phyloP scores from a whole-genome alignment of 441 rosid genomes.

The Eutrema salsugineum region DNA sequence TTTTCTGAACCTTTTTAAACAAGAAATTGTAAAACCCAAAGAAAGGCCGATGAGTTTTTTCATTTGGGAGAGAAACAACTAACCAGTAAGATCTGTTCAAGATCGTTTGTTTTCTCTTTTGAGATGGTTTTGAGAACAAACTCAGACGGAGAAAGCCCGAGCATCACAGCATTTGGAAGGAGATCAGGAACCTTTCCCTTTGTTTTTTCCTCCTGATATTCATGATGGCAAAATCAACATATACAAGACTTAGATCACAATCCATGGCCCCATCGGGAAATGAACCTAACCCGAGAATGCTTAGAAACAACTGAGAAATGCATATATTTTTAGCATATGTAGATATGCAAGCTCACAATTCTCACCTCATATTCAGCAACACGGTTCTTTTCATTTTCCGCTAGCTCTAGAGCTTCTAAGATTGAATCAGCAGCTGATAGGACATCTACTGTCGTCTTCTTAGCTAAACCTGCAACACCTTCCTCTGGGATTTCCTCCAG shows the following conservation, averaged over 20 bases:
- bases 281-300: neutral
- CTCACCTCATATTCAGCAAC: slow-evolving; percentile 69
- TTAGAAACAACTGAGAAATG: neutral
- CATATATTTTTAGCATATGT: neutral
- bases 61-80: neutral
- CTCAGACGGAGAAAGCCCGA: slow-evolving; percentile 76
- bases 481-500: slow-evolving; percentile 85
- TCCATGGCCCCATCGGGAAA: neutral
- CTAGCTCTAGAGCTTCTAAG: slow-evolving; percentile 73
- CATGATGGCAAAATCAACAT: neutral
- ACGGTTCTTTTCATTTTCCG: slow-evolving; percentile 65
- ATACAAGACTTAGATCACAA: neutral
- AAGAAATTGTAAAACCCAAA: neutral
- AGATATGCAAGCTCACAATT: neutral
- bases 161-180: slow-evolving; percentile 68
- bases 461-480: slow-evolving; percentile 89
- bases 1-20: neutral
- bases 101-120: slow-evolving; percentile 70
- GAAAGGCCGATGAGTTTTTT: neutral
- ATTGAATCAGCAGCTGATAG: slow-evolving; percentile 80
- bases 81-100: slow-evolving; percentile 94
- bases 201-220: slow-evolving; percentile 69
- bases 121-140: slow-evolving; percentile 74
- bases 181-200: slow-evolving; percentile 50
- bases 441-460: slow-evolving; percentile 76